These are phyloP conservation scores for Fraxinus americana DNA, from an alignment of 257 asterid genomes.

Conservation along the genomic window DNA sequence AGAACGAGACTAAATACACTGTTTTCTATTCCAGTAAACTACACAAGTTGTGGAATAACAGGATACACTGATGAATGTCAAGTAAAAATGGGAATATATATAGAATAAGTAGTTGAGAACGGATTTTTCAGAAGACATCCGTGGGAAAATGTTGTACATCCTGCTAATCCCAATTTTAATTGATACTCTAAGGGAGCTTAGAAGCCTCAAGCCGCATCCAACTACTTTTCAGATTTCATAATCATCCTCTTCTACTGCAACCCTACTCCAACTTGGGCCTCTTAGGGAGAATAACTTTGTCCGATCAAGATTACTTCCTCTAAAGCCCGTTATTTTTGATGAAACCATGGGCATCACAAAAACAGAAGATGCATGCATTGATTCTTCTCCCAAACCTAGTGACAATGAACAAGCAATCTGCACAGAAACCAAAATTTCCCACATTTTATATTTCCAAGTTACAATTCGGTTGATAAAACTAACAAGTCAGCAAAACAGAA, in stretches of 20 bases:
- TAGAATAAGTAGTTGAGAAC: neutral
- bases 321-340: constrained; percentile 83
- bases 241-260: constrained; percentile 52
- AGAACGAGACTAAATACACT: neutral
- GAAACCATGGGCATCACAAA: constrained; percentile 97
- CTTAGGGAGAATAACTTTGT: constrained; percentile 56
- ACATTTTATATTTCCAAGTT: constrained; percentile 17
- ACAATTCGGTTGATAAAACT: constrained; percentile 8
- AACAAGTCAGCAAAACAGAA: constrained; percentile 27
- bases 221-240: constrained; percentile 23
- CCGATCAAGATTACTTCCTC: constrained; percentile 62
- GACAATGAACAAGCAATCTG: constrained; percentile 82
- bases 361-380: constrained; percentile 80
- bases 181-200: too few species aligned
- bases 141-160: neutral
- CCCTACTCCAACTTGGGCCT: constrained; percentile 68
- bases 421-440: constrained; percentile 26
- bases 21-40: neutral
- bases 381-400: constrained; percentile 77
- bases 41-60: neutral
- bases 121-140: neutral
- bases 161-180: neutral
- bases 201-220: too few species aligned
- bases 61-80: neutral
- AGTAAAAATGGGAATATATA: neutral